Base-by-base conservation (phyloP, 2,329 filamentous ascomycete species). In the Orbilia blumenaviensis region DNA sequence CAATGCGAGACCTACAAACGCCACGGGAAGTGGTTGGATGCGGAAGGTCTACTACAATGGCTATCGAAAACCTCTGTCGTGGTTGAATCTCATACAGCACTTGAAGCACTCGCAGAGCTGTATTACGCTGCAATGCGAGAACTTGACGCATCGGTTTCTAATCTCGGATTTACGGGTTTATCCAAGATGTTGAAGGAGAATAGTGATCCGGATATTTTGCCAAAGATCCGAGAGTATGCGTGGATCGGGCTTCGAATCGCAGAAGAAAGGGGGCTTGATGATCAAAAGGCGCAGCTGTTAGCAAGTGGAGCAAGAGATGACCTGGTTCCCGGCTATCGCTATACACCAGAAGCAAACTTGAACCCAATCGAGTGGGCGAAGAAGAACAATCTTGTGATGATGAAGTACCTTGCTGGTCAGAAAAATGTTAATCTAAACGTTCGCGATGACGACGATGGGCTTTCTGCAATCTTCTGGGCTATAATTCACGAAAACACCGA, bases 71-170 rank as follows among this genome's bases (percentile, higher is more conserved):
- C 50, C 10, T 63, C 62, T 12, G 32, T 16, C 12, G 56, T 56
- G 14, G 44, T 36, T 4, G 56, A 56, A 5, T 46, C n/a, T 10
- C 42, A 41, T n/a, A 32, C 34, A 10, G 44, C 52, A 1, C 48
- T 25, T 10, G 63, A 67, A 23, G 41, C 46, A 8, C 36, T 75
- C 2, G 54, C 29, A 2, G 63, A 75, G 14, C 16, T 75, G 18
- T 75, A 68, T 12, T 58, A 64, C 42, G 34, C 71, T 2, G 71
- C 71, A 14, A 75, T 75, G 63, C 41, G 54, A 14, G 56, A 75
- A 3, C 16, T 32, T 9, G 63, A 75, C n/a, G 27, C 16, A 6
- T 10, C 46, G 2, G 36, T 52, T 2, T 23, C 54, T 0, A 44
- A 63, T 5, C 32, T 75, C 18, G 71, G 71, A 3, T 68, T 68